Conservation (phyloP, 805 yeast genomes). For the Starmera pachycereana region DNA sequence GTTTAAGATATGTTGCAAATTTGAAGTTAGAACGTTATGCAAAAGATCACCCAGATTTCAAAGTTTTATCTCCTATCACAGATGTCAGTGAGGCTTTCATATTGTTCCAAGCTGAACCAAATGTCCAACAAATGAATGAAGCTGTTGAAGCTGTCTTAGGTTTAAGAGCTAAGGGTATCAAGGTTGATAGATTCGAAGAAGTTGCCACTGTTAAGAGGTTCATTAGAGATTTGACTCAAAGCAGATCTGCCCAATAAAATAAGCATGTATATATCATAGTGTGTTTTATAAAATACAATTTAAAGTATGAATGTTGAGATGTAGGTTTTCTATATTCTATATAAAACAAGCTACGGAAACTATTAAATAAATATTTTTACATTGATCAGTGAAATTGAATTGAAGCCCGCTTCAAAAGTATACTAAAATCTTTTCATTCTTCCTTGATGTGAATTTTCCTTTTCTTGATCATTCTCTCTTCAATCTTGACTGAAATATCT, state of each 20-base stretch:
- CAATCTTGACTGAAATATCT: too few species aligned
- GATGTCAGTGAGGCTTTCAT: conserved; percentile 36
- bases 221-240: conserved; percentile 6
- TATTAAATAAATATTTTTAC: too few species aligned
- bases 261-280: not conserved
- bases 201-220: conserved; percentile 23
- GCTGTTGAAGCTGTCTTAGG: conserved; percentile 32
- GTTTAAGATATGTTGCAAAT: conserved; percentile 59
- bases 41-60: conserved; percentile 34
- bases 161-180: conserved; percentile 32
- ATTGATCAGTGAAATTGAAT: too few species aligned
- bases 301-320: too few species aligned
- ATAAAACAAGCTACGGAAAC: too few species aligned
- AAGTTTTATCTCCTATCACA: conserved; percentile 18
- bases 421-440: not conserved
- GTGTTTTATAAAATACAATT: too few species aligned
- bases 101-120: conserved; percentile 35
- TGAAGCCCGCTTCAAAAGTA: too few species aligned
- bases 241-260: not conserved
- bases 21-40: conserved; percentile 52
- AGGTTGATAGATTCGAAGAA: conserved; percentile 24
- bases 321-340: too few species aligned
- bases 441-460: not conserved
- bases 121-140: conserved; percentile 27
- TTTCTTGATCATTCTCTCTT: too few species aligned